Conservation (phyloP, 2,329 filamentous ascomycete genomes). For the Exophiala sp. region DNA sequence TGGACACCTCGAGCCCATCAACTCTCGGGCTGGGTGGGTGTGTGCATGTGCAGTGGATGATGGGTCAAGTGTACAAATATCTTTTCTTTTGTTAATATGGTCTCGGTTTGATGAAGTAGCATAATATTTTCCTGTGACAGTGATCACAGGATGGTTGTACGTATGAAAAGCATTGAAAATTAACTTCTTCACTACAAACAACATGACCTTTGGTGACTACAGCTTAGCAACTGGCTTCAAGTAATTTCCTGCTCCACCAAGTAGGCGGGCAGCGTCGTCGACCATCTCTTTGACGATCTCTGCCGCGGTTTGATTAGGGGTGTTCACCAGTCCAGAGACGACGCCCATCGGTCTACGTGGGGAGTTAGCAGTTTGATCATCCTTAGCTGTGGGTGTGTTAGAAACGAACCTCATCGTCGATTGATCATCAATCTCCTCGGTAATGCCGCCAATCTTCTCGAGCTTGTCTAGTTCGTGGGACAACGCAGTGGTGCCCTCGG, state of each 20-base stretch:
- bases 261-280: slow-evolving; percentile 50
- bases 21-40: too few relatives aligned
- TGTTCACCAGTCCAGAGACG: slow-evolving; percentile 69
- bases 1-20: too few relatives aligned
- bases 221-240: slow-evolving; percentile 3
- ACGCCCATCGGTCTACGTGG: slow-evolving; percentile 66
- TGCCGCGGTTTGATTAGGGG: slow-evolving; percentile 61
- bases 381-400: not conserved
- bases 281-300: slow-evolving; percentile 82
- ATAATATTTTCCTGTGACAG: too few relatives aligned
- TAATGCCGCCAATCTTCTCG: slow-evolving; percentile 22
- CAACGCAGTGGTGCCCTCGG: slow-evolving; percentile 33
- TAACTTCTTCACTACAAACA: too few relatives aligned
- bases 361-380: not conserved
- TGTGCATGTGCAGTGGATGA: too few relatives aligned
- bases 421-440: slow-evolving; percentile 60
- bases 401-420: slow-evolving; percentile 13
- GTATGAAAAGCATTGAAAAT: too few relatives aligned
- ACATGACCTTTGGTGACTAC: not conserved
- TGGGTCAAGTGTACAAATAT: too few relatives aligned
- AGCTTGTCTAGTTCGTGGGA: slow-evolving; percentile 40
- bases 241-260: not conserved
- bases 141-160: too few relatives aligned
- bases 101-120: too few relatives aligned
- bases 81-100: too few relatives aligned